Base-by-base conservation (phyloP, 441 rosid genomes). In the Bruguiera hainesii region DNA sequence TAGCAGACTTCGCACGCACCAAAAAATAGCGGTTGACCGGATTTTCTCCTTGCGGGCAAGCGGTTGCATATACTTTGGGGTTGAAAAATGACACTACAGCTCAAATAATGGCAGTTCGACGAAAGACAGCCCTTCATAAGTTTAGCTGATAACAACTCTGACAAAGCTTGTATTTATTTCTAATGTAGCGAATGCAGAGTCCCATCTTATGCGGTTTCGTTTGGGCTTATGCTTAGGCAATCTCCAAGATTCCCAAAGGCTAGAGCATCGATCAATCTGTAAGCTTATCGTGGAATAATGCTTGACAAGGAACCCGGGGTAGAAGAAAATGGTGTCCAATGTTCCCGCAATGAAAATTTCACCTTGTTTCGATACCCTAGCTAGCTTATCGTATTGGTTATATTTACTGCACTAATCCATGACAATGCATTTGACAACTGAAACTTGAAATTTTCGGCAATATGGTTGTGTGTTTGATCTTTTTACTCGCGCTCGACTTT, bases 281-380 rank as follows among this genome's bases (percentile, higher is more conserved):
- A 79, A 74, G 71, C 76, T 42, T 70, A 72, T 64, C 73, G 57
- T 72, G 69, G 68, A 73, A 76, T 76, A 76, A 79, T 74, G 75
- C 71, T 73, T 68, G 70, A 69, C 52, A 61, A 56, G 66, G 69
- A 71, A 71, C 76, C 74, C 58, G 56, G 62, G 68, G 79, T 73
- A 69, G 30, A 61, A 70, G 71, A 70, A 65, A 77, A 59, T n/a
- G 63, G 35, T 69, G 73, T 60, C 55, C 37, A 71, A 70, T 65
- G 70, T 73, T 70, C 66, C 65, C 63, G 62, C 59, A 25, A 57
- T 50, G 63, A 77, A 57, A 46, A 42, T 26, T 55, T 37, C 60
- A 10, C 50, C 42, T 61, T 57, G 19, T 21, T 60, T 42, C 55
- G n/a, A 57, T 70, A 42, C 18, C 5, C 48, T 42, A 0, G 48